phyloP scores from a whole-genome alignment of 164 flowering plant genomes.

The Akebia trifoliata region DNA sequence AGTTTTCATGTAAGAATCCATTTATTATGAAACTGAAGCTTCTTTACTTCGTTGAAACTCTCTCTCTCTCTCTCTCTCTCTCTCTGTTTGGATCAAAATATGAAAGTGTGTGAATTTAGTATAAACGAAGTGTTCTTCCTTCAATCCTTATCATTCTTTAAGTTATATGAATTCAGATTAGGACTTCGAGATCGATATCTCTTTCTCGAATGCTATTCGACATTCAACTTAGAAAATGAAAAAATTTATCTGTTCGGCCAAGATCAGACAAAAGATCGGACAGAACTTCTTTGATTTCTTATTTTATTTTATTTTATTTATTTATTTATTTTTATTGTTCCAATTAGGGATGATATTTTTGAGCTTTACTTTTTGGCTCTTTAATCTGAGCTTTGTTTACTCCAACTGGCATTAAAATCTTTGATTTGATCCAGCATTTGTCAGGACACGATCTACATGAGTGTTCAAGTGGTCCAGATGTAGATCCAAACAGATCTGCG shows the following conservation, averaged over 20 bases:
- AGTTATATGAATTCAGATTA: neutral
- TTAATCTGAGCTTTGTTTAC: neutral
- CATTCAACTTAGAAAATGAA: too few relatives aligned
- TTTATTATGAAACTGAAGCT: too few relatives aligned
- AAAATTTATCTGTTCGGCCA: too few relatives aligned
- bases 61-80: too few relatives aligned
- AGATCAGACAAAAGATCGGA: too few relatives aligned
- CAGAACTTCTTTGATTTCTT: too few relatives aligned
- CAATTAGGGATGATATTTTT: neutral
- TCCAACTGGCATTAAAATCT: conserved; percentile 15
- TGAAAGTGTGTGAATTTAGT: too few relatives aligned
- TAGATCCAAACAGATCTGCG: conserved; percentile 34
- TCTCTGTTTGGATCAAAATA: too few relatives aligned
- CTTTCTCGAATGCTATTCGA: neutral
- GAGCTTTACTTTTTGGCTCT: neutral
- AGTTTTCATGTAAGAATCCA: neutral
- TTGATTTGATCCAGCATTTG: conserved; percentile 49
- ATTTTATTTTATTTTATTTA: too few relatives aligned
- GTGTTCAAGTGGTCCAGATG: conserved; percentile 46
- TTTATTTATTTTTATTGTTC: neutral
- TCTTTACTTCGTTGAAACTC: too few relatives aligned
- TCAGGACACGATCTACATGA: conserved; percentile 34
- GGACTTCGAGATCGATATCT: neutral
- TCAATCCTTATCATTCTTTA: too few relatives aligned
- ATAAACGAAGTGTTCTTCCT: too few relatives aligned